phyloP scores from a whole-genome alignment of 2,329 filamentous ascomycete species.

The Epichloe elymi region DNA sequence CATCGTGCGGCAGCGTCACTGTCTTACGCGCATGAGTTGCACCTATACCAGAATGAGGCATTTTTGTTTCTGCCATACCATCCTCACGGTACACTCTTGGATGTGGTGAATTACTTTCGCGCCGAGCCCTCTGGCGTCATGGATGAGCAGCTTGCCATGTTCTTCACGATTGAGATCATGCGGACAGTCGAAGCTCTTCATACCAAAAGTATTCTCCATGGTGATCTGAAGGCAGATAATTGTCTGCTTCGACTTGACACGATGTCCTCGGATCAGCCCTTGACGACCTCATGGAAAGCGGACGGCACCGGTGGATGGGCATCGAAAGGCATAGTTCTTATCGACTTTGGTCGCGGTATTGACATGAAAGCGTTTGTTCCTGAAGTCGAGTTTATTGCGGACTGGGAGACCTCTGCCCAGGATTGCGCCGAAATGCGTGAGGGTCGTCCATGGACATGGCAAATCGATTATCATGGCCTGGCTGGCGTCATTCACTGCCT shows the following conservation, averaged over 20 bases:
- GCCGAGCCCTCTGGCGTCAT: slow-evolving; percentile 60
- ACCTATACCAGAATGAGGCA: slow-evolving; percentile 79
- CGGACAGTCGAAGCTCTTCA: slow-evolving; percentile 84
- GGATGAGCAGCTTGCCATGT: slow-evolving; percentile 89
- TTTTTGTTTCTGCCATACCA: slow-evolving; percentile 82
- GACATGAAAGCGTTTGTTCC: slow-evolving; percentile 77
- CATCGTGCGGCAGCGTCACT: slow-evolving; percentile 65
- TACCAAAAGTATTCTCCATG: slow-evolving; percentile 66
- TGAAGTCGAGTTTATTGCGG: slow-evolving; percentile 72
- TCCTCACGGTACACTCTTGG: slow-evolving; percentile 83
- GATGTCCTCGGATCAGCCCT: slow-evolving; percentile 27
- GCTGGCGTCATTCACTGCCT: slow-evolving; percentile 80
- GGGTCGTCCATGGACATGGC: slow-evolving; percentile 88
- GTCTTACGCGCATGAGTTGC: slow-evolving; percentile 76
- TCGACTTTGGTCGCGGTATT: slow-evolving; percentile 90
- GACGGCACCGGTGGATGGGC: slow-evolving; percentile 70
- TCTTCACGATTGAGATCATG: slow-evolving; percentile 83
- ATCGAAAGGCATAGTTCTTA: slow-evolving; percentile 67
- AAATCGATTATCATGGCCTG: slow-evolving; percentile 90
- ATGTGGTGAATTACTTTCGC: slow-evolving; percentile 79
- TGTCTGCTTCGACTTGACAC: slow-evolving; percentile 72
- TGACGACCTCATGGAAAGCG: slow-evolving; percentile 53
- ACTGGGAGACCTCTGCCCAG: slow-evolving; percentile 79
- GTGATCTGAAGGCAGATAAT: slow-evolving; percentile 92
- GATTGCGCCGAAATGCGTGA: slow-evolving; percentile 97